Evolutionary conservation across 1,284 basidiomycete genomes (phyloP).

Genomic region (Cerioporus squamosus): DNA sequence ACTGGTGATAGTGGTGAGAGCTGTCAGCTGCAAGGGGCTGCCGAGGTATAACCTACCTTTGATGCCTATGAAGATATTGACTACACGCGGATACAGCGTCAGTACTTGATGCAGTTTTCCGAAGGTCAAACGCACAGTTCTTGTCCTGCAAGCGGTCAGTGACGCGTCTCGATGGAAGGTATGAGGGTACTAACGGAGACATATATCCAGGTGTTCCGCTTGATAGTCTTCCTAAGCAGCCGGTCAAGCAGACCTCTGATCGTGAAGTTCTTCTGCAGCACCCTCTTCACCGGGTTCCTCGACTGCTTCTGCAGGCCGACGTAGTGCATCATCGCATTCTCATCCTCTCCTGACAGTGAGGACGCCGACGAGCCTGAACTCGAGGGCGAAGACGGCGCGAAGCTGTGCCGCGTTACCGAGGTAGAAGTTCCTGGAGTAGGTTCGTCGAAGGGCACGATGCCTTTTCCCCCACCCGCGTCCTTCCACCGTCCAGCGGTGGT

Average conservation of each 20-base stretch:
- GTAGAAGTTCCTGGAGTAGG: slow-evolving; percentile 20
- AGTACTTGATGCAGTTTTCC: not conserved
- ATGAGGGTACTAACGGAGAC: slow-evolving; percentile 60
- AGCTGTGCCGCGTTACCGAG: slow-evolving; percentile 31
- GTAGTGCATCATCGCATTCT: slow-evolving; percentile 56
- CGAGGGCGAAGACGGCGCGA: slow-evolving; percentile 14
- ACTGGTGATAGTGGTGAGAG: slow-evolving; percentile 27
- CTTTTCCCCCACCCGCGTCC: slow-evolving; percentile 60
- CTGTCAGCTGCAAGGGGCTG: not conserved
- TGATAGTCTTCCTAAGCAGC: slow-evolving; percentile 63
- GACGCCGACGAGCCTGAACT: slow-evolving; percentile 15
- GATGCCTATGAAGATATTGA: slow-evolving; percentile 75
- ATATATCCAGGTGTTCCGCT: slow-evolving; percentile 73
- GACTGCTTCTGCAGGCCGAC: slow-evolving; percentile 36
- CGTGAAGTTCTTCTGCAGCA: slow-evolving; percentile 52
- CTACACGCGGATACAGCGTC: slow-evolving; percentile 32
- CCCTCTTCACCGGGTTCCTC: slow-evolving; percentile 43
- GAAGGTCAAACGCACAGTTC: slow-evolving; percentile 42
- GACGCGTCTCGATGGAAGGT: too few species aligned
- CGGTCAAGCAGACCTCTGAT: slow-evolving; percentile 58
- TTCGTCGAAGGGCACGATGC: slow-evolving; percentile 54
- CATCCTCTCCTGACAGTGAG: slow-evolving; percentile 29
- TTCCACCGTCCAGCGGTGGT: slow-evolving; percentile 67
- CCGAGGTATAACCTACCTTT: slow-evolving; percentile 46
- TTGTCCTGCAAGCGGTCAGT: slow-evolving; percentile 41